Conservation (phyloP, 2,329 filamentous ascomycete species). For the Scedosporium dehoogii region DNA sequence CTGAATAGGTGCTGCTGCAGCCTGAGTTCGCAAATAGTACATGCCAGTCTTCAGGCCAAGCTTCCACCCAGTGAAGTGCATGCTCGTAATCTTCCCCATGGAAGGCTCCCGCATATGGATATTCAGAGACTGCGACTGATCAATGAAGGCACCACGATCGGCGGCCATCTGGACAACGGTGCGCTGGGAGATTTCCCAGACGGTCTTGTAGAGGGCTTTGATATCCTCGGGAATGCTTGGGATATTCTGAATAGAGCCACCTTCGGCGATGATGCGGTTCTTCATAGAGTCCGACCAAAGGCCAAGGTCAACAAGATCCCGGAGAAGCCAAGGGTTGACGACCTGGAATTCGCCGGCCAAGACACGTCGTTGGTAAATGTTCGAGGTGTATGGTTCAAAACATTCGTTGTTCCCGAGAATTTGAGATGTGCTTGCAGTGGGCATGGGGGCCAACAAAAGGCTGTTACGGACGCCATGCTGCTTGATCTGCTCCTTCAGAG, state of each 20-base stretch:
- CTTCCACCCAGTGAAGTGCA: slow-evolving; percentile 99
- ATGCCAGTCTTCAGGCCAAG: slow-evolving; percentile 98
- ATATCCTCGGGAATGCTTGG: slow-evolving; percentile 93
- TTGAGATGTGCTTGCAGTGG: slow-evolving; percentile 92
- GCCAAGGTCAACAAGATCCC: slow-evolving; percentile 95
- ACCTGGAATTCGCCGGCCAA: slow-evolving; percentile 98
- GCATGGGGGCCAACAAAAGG: slow-evolving; percentile 92
- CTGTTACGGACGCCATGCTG: slow-evolving; percentile 93
- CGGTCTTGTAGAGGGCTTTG: slow-evolving; percentile 98
- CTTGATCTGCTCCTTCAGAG: slow-evolving; percentile 82
- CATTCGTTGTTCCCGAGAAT: slow-evolving; percentile 99
- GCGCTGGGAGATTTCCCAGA: slow-evolving; percentile 97
- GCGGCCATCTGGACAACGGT: slow-evolving; percentile 96
- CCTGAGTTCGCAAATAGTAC: slow-evolving; percentile 99
- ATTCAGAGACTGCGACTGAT: slow-evolving; percentile 98
- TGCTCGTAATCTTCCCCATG: slow-evolving; percentile 99
- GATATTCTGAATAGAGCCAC: slow-evolving; percentile 92
- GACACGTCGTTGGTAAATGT: slow-evolving; percentile 98
- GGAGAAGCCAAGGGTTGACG: slow-evolving; percentile 96
- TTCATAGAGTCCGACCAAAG: slow-evolving; percentile 99
- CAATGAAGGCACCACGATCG: slow-evolving; percentile 95
- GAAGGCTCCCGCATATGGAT: slow-evolving; percentile 99
- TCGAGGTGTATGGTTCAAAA: slow-evolving; percentile 99
- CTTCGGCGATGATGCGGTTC: slow-evolving; percentile 98
- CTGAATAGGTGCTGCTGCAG: slow-evolving; percentile 91